A percentile compares a stretch with the other conserved stretches of the same genome.
phyloP scores from a whole-genome alignment of 2,329 filamentous ascomycete genomes.

The Microthyrium microscopicum region DNA sequence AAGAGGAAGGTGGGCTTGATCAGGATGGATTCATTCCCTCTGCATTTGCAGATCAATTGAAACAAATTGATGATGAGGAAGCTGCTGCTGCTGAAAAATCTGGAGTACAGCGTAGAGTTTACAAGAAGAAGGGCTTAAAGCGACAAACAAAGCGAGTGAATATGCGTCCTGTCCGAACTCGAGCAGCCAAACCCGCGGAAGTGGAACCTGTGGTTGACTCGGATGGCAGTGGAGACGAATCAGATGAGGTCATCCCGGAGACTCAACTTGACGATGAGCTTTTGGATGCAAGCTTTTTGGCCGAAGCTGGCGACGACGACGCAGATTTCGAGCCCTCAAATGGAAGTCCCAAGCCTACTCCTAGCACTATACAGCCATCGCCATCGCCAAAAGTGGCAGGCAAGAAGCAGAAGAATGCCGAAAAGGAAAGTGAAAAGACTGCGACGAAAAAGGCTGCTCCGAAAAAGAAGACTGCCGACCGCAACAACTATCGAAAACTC shows the following conservation, averaged over 20 bases:
- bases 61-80: conserved; percentile 11
- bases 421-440: conserved; percentile 11
- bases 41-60: conserved; percentile 44
- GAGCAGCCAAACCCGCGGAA: conserved; percentile 25
- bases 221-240: conserved; percentile 11
- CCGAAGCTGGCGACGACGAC: not conserved
- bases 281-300: not conserved
- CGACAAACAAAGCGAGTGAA: conserved; percentile 55
- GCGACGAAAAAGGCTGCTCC: conserved; percentile 22
- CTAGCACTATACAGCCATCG: not conserved
- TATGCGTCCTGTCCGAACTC: conserved; percentile 21
- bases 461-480: conserved; percentile 29
- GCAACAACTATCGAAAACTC: conserved; percentile 30
- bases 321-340: not conserved
- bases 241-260: not conserved
- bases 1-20: conserved; percentile 26
- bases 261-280: not conserved
- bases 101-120: conserved; percentile 44
- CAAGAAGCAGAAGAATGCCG: conserved; percentile 11
- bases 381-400: conserved; percentile 10
- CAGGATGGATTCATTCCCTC: conserved; percentile 31
- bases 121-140: conserved; percentile 76
- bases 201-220: conserved; percentile 10
- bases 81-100: conserved; percentile 14
- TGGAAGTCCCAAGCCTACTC: not conserved